A percentile compares a stretch with the other conserved stretches of the same genome.
phyloP scores from a whole-genome alignment of 202 grass and related monocot species.

The Miscanthus sacchariflorus region DNA sequence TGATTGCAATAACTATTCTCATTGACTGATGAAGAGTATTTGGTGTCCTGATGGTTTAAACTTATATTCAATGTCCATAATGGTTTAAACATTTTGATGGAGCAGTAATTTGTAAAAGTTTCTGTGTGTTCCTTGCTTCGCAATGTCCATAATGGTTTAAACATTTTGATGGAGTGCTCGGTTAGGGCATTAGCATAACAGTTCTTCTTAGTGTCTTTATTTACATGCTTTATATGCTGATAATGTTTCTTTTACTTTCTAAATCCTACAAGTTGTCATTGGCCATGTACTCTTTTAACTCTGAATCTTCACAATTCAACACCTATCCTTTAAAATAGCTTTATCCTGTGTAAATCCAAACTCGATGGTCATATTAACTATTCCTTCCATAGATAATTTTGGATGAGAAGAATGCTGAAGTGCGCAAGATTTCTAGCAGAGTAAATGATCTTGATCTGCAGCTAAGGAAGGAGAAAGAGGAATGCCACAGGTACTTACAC shows the following conservation, averaged over 20 bases:
- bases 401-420: conserved; percentile 74
- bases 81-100: conserved; percentile 23
- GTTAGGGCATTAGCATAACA: not conserved
- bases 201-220: conserved; percentile 10
- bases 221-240: conserved; percentile 5
- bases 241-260: not conserved
- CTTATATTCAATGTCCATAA: not conserved
- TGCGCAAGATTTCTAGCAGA: conserved; percentile 67
- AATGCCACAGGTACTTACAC: conserved; percentile 71
- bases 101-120: conserved; percentile 4
- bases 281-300: not conserved
- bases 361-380: conserved; percentile 9
- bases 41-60: not conserved
- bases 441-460: conserved; percentile 76
- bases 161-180: not conserved
- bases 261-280: not conserved
- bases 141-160: no score
- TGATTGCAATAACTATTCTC: conserved; percentile 12
- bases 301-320: not conserved
- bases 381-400: conserved; percentile 60
- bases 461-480: conserved; percentile 77
- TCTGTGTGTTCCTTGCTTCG: not conserved
- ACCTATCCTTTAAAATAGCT: conserved; percentile 18
- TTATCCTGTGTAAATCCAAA: conserved; percentile 16
- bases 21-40: not conserved